Evolutionary conservation across 179 eudicot species (phyloP).

Genomic region (Spinacia oleracea): DNA sequence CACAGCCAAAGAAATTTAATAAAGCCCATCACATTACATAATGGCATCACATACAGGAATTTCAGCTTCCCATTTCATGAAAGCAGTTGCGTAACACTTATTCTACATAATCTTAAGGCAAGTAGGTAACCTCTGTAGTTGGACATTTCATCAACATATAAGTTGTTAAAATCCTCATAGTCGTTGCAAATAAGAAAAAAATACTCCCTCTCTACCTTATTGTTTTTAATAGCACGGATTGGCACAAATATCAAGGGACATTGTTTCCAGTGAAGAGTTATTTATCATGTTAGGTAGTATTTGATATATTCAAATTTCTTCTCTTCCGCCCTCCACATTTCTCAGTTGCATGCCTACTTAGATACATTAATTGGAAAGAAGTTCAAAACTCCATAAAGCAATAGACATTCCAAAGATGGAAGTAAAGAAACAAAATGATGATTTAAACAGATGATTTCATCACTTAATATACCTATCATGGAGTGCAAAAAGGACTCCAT

Average conservation of each 20-base stretch:
- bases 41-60: not conserved
- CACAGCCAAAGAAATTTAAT: not conserved
- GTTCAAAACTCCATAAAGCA: not conserved
- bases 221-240: too few relatives aligned
- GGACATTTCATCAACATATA: not conserved
- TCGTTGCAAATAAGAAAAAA: not conserved
- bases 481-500: conserved; percentile 84
- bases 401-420: not conserved
- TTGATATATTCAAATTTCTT: not conserved
- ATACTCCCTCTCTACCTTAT: not conserved
- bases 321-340: not conserved
- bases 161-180: not conserved
- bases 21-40: not conserved
- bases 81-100: not conserved
- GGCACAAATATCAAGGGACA: not conserved
- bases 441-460: not conserved
- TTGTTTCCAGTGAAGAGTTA: not conserved
- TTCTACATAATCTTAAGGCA: not conserved
- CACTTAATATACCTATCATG: conserved; percentile 75
- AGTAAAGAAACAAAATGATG: conserved; percentile 2
- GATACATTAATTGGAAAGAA: not conserved
- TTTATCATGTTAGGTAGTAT: not conserved
- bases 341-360: not conserved
- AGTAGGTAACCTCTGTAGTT: not conserved
- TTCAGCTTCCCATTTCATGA: not conserved